These are phyloP conservation scores for Pleurotus tuoliensis DNA, from an alignment of 768 basidiomycete genomes.

Conservation along the genomic window DNA sequence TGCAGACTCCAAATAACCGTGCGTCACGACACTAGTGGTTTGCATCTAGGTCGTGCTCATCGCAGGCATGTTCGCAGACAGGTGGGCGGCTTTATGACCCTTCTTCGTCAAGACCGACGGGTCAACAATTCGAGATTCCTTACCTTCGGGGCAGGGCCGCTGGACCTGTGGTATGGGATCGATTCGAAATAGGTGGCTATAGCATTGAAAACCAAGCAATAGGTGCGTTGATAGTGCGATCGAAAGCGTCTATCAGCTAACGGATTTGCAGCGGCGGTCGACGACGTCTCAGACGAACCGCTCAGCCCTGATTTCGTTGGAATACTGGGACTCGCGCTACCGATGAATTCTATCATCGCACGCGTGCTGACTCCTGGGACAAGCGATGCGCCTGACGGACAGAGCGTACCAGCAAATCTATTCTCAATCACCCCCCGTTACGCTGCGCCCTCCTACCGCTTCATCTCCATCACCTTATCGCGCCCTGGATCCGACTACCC, in stretches of 20 bases:
- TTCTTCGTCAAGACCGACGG: slow-evolving; percentile 39
- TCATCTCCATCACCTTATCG: slow-evolving; percentile 63
- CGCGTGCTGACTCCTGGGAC: slow-evolving; percentile 42
- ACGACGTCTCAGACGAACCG: slow-evolving; percentile 49
- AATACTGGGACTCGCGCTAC: slow-evolving; percentile 73
- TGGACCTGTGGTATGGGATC: slow-evolving; percentile 72
- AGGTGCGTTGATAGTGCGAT: slow-evolving; percentile 34
- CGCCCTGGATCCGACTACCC: slow-evolving; percentile 60
- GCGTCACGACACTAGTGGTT: slow-evolving; percentile 55
- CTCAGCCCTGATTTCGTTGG: slow-evolving; percentile 57
- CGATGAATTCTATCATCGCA: slow-evolving; percentile 67
- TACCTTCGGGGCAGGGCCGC: slow-evolving; percentile 58
- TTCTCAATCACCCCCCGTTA: slow-evolving; percentile 59
- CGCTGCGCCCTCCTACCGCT: slow-evolving; percentile 54
- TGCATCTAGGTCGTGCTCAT: slow-evolving; percentile 60
- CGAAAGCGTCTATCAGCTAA: not conserved
- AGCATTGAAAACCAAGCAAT: slow-evolving; percentile 62
- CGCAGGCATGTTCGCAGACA: slow-evolving; percentile 44
- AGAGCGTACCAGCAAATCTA: slow-evolving; percentile 64
- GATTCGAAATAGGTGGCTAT: slow-evolving; percentile 60
- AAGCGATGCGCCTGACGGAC: slow-evolving; percentile 56
- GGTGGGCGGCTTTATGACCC: slow-evolving; percentile 55
- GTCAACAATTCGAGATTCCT: slow-evolving; percentile 39
- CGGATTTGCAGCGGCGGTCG: slow-evolving; percentile 49
- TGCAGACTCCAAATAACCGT: not conserved